Conservation (phyloP, 306 rosid genomes). For the Vigna hirtella region DNA sequence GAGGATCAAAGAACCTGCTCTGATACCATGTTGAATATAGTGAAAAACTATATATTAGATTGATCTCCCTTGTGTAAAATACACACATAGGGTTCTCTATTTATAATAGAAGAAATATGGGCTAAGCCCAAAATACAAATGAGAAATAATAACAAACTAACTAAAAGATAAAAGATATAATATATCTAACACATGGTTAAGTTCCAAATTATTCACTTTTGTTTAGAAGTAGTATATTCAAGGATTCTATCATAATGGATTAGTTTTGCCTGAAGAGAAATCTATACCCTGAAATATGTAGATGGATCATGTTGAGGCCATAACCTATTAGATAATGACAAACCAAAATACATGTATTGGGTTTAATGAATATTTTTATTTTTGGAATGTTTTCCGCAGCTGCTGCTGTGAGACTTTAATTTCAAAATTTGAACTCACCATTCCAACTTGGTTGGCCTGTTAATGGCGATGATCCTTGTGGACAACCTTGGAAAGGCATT, state of each 20-base stretch:
- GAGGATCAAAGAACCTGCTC: too few species aligned
- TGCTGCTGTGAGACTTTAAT: slow-evolving; percentile 61
- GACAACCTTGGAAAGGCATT: slow-evolving; percentile 88
- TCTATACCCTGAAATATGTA: slow-evolving; percentile 15
- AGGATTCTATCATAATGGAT: slow-evolving; percentile 8
- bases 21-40: too few species aligned
- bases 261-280: slow-evolving; percentile 6
- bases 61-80: too few species aligned
- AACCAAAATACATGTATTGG: slow-evolving; percentile 29
- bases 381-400: slow-evolving; percentile 55
- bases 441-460: slow-evolving; percentile 80
- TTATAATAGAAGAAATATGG: too few species aligned
- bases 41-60: too few species aligned
- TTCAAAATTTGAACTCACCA: slow-evolving; percentile 61
- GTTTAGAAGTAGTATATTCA: slow-evolving; percentile 12
- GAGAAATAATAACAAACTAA: too few species aligned
- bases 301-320: slow-evolving; percentile 15
- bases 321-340: slow-evolving; percentile 16
- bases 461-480: slow-evolving; percentile 85
- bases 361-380: slow-evolving; percentile 27
- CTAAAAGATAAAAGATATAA: too few species aligned
- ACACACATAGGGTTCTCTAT: too few species aligned
- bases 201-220: slow-evolving; percentile 11
- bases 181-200: background rate
- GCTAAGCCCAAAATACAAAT: too few species aligned